A percentile compares a stretch with the other conserved stretches of the same genome.
These are phyloP conservation scores for Boeremia lycopersici DNA, from an alignment of 2,329 filamentous ascomycete species.

Conservation along the genomic window DNA sequence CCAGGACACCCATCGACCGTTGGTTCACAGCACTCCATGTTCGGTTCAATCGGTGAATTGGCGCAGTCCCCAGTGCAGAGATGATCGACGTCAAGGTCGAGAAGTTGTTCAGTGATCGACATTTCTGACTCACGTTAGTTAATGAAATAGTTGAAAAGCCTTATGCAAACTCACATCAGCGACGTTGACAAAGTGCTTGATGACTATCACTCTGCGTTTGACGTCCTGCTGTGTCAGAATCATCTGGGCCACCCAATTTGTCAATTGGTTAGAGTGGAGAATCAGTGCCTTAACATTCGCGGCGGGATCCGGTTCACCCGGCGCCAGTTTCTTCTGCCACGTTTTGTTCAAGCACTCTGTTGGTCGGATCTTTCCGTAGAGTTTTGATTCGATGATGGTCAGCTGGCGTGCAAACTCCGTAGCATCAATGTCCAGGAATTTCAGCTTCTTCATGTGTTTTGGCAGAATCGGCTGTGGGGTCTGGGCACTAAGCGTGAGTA, in stretches of 20 bases:
- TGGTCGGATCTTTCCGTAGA: slow-evolving; percentile 95
- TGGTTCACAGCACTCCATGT: slow-evolving; percentile 95
- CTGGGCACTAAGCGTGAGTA: slow-evolving; percentile 82
- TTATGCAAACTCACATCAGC: slow-evolving; percentile 74
- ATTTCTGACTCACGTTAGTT: slow-evolving; percentile 70
- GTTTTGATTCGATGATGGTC: slow-evolving; percentile 92
- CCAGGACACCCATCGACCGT: slow-evolving; percentile 77
- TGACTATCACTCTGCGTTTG: slow-evolving; percentile 94
- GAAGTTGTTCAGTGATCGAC: slow-evolving; percentile 90
- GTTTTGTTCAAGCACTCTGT: slow-evolving; percentile 98
- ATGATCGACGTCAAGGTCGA: slow-evolving; percentile 98
- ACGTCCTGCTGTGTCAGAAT: slow-evolving; percentile 93
- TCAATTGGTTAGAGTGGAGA: slow-evolving; percentile 96
- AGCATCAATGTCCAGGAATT: slow-evolving; percentile 95
- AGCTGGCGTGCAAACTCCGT: slow-evolving; percentile 97
- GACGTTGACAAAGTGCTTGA: slow-evolving; percentile 96
- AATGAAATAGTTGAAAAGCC: background rate
- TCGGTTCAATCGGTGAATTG: slow-evolving; percentile 88
- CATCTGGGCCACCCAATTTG: slow-evolving; percentile 99
- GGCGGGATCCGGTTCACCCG: slow-evolving; percentile 82
- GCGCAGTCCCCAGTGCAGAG: slow-evolving; percentile 90
- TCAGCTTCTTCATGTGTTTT: slow-evolving; percentile 99
- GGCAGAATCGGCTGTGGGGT: slow-evolving; percentile 89
- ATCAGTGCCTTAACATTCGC: slow-evolving; percentile 96
- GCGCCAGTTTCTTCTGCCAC: slow-evolving; percentile 93